A percentile compares a stretch with the other conserved stretches of the same genome.
Conservation (phyloP, 768 basidiomycete genomes). For the Chalciporus pseudorubinellus region DNA sequence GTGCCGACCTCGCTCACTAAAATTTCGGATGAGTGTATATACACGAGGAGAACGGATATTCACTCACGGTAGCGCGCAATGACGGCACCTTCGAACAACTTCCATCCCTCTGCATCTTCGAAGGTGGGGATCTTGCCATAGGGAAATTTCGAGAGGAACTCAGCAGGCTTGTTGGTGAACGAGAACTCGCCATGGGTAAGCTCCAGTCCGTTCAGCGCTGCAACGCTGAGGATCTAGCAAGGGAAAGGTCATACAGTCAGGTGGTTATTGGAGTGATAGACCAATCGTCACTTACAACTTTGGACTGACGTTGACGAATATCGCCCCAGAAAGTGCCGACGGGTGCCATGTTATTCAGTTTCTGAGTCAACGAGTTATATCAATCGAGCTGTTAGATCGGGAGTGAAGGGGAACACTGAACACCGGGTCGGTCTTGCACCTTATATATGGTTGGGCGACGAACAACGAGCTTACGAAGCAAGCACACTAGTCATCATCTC, state of each 20-base stretch:
- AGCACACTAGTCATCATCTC: too few species aligned
- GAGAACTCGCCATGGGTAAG: constrained; percentile 5
- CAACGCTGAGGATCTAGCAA: constrained; percentile 20
- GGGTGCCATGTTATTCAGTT: constrained; percentile 10
- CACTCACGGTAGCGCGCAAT: constrained; percentile 22
- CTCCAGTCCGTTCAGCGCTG: constrained; percentile 17
- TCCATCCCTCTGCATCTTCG: constrained; percentile 17
- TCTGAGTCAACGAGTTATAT: too few species aligned
- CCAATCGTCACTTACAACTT: constrained; percentile 4
- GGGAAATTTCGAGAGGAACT: constrained; percentile 13
- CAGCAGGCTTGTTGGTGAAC: constrained; percentile 10
- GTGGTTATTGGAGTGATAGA: background rate
- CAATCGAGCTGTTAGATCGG: too few species aligned
- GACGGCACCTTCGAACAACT: constrained; percentile 11
- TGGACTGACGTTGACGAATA: constrained; percentile 14
- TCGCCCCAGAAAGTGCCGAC: constrained; percentile 18
- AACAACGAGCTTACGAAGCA: too few species aligned
- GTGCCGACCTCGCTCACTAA: constrained; percentile 15
- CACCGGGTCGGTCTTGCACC: too few species aligned
- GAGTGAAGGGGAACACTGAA: too few species aligned
- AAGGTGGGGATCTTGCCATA: constrained; percentile 22
- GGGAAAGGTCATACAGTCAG: background rate
- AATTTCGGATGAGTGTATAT: too few species aligned
- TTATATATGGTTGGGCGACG: too few species aligned
- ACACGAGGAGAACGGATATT: too few species aligned